Evolutionary conservation across 2,329 filamentous ascomycete genomes (phyloP).

Genomic region (Lecanicillium sp.): DNA sequence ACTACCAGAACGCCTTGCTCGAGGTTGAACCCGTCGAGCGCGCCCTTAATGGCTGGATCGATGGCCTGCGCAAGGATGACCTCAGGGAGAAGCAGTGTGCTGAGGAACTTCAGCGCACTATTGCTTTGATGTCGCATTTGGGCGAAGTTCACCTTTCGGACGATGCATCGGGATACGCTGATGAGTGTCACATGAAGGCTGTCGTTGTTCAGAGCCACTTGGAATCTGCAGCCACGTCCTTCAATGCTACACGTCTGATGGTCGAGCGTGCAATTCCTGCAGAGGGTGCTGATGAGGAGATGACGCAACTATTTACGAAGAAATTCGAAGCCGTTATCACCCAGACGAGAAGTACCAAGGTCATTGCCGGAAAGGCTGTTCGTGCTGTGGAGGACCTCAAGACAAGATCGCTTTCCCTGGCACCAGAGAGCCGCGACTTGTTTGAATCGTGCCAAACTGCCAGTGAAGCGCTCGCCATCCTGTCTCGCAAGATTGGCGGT

Average conservation of each 20-base stretch:
- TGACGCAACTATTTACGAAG: constrained; percentile 59
- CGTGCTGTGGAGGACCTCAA: constrained; percentile 73
- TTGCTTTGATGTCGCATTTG: constrained; percentile 81
- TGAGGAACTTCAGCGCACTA: constrained; percentile 73
- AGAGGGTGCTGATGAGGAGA: constrained; percentile 52
- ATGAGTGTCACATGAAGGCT: constrained; percentile 72
- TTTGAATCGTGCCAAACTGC: constrained; percentile 66
- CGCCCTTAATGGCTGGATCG: constrained; percentile 81
- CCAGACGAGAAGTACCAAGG: constrained; percentile 76
- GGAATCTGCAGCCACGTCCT: constrained; percentile 66
- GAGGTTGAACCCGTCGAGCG: constrained; percentile 90
- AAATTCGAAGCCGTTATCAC: constrained; percentile 67
- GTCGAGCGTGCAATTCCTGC: constrained; percentile 58
- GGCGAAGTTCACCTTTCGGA: constrained; percentile 71
- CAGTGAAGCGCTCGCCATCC: constrained; percentile 58
- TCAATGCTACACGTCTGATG: constrained; percentile 58
- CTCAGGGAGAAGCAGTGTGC: constrained; percentile 79
- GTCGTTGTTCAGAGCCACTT: constrained; percentile 73
- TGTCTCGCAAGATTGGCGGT: constrained; percentile 61
- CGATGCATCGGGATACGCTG: constrained; percentile 66
- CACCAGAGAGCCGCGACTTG: constrained; percentile 57
- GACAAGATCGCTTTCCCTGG: constrained; percentile 66
- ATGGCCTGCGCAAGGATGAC: constrained; percentile 75
- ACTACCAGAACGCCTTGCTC: constrained; percentile 72
- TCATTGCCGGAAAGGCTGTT: constrained; percentile 72